Evolutionary conservation across 768 basidiomycete genomes (phyloP).

Genomic region (Coprinellus micaceus): DNA sequence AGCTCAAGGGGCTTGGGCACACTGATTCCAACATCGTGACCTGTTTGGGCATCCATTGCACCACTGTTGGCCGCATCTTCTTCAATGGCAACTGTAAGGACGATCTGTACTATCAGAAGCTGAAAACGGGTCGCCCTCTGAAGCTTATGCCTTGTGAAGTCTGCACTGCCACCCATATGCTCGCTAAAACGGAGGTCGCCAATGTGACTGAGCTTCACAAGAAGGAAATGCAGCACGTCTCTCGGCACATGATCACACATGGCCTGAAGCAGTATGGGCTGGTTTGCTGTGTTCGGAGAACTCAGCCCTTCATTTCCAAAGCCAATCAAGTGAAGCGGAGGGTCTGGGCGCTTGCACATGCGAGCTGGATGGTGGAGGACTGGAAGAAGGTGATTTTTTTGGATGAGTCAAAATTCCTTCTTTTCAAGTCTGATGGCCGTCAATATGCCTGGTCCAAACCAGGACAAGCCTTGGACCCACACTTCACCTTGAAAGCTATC

Average conservation of each 20-base stretch:
- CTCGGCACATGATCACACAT: background rate
- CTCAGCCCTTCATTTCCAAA: background rate
- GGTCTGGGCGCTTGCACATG: background rate
- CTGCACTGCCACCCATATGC: background rate
- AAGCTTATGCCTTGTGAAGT: background rate
- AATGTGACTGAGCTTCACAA: background rate
- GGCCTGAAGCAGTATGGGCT: background rate
- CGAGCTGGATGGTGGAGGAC: slow-evolving; percentile 8
- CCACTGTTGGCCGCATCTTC: too few relatives aligned
- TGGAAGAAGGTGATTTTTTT: slow-evolving; percentile 9
- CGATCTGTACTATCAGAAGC: too few relatives aligned
- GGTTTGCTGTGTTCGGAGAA: background rate
- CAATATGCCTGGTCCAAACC: slow-evolving; percentile 12
- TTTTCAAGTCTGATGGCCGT: slow-evolving; percentile 8
- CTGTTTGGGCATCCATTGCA: too few relatives aligned
- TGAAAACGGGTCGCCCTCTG: too few relatives aligned
- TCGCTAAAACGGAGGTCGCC: background rate
- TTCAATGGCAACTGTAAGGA: too few relatives aligned
- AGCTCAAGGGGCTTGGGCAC: too few relatives aligned
- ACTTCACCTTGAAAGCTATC: slow-evolving; percentile 12
- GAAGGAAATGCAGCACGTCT: background rate
- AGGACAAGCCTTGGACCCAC: slow-evolving; percentile 16
- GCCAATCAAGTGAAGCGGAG: background rate
- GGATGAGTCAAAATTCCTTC: slow-evolving; percentile 9
- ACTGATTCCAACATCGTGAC: too few relatives aligned